These are phyloP conservation scores for Beauveria asiatica DNA, from an alignment of 2,329 filamentous ascomycete species.

Conservation along the genomic window DNA sequence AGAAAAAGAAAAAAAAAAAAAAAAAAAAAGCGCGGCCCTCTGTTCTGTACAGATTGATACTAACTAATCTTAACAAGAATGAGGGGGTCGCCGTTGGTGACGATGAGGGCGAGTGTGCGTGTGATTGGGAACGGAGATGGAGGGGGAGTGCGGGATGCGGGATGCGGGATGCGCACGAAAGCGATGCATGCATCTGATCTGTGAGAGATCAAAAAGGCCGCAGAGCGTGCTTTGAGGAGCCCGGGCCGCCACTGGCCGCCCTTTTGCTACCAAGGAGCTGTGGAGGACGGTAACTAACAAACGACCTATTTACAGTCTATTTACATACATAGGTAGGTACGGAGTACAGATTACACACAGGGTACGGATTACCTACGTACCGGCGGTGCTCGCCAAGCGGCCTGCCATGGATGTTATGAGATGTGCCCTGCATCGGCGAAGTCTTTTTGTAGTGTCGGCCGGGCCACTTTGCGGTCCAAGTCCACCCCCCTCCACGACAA, in stretches of 20 bases:
- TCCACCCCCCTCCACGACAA: not conserved
- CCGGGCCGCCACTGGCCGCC: not conserved
- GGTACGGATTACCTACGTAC: too few species aligned
- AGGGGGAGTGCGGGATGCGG: not conserved
- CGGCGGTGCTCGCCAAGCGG: too few species aligned
- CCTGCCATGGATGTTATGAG: not conserved
- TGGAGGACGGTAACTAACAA: too few species aligned
- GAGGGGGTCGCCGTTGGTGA: not conserved
- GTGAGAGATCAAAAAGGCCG: not conserved
- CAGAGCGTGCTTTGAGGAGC: not conserved
- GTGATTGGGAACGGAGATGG: not conserved
- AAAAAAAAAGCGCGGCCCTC: too few species aligned
- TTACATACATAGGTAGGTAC: too few species aligned
- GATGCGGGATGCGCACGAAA: not conserved
- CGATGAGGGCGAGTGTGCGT: not conserved
- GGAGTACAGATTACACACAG: too few species aligned
- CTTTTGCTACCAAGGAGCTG: not conserved
- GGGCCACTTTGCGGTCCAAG: not conserved
- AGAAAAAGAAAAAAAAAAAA: too few species aligned
- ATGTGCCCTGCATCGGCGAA: not conserved
- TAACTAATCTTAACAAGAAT: too few species aligned
- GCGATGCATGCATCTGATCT: constrained; percentile 7
- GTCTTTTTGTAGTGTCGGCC: not conserved
- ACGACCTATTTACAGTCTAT: too few species aligned
- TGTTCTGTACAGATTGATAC: too few species aligned